These are phyloP conservation scores for Pyrenula massariospora DNA, from an alignment of 495 filamentous ascomycete genomes.

Conservation along the genomic window DNA sequence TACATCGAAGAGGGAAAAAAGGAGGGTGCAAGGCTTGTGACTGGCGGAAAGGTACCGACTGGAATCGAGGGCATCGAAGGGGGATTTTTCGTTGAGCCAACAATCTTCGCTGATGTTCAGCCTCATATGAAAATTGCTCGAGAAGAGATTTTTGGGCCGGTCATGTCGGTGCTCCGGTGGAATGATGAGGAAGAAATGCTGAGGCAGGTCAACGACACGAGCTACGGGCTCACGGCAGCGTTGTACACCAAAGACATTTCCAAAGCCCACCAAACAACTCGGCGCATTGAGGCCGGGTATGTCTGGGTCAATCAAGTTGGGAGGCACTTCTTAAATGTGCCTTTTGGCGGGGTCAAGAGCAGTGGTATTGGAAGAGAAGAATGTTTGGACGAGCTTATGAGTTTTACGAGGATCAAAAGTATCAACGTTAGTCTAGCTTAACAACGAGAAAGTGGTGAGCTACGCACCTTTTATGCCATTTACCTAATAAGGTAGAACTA, in stretches of 20 bases:
- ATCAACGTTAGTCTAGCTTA: neutral
- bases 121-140: slow-evolving; percentile 95
- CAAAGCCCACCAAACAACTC: slow-evolving; percentile 81
- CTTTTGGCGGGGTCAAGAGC: slow-evolving; percentile 90
- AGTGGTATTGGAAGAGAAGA: slow-evolving; percentile 81
- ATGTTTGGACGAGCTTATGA: neutral
- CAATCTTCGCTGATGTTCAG: slow-evolving; percentile 85
- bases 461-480: too few relatives aligned
- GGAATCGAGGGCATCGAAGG: slow-evolving; percentile 27
- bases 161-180: slow-evolving; percentile 90
- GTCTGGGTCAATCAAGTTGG: slow-evolving; percentile 97
- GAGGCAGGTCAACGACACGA: slow-evolving; percentile 67
- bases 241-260: slow-evolving; percentile 90
- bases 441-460: too few relatives aligned
- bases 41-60: slow-evolving; percentile 81
- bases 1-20: slow-evolving; percentile 90
- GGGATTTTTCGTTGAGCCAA: slow-evolving; percentile 97
- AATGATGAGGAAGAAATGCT: slow-evolving; percentile 77
- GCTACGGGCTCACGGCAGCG: slow-evolving; percentile 74
- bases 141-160: slow-evolving; percentile 97
- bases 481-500: too few relatives aligned
- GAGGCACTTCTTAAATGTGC: slow-evolving; percentile 65
- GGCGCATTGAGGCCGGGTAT: slow-evolving; percentile 73
- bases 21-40: slow-evolving; percentile 72
- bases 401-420: neutral